These are phyloP conservation scores for Penicillium thymicola DNA, from an alignment of 2,329 filamentous ascomycete genomes.

Conservation along the genomic window DNA sequence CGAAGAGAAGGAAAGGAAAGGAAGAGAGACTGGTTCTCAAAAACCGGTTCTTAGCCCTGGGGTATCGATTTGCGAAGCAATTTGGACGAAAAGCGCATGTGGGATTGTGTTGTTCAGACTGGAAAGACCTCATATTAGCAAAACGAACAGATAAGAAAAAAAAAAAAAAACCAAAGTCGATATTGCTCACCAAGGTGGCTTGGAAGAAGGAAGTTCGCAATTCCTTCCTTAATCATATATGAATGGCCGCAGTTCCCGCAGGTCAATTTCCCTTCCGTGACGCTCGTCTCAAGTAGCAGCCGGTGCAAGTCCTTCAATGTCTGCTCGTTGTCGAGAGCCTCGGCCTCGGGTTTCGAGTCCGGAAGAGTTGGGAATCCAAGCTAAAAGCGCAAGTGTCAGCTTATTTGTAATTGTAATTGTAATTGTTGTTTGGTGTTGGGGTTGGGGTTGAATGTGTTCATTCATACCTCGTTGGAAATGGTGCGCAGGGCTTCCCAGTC, in stretches of 20 bases:
- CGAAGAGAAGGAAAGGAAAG: neutral
- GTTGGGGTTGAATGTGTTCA: neutral
- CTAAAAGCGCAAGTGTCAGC: constrained; percentile 43
- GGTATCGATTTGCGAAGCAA: constrained; percentile 7
- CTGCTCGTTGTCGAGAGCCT: constrained; percentile 64
- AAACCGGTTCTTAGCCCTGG: neutral
- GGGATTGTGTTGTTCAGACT: constrained; percentile 3
- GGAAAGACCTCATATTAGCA: neutral
- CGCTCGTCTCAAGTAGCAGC: constrained; percentile 82
- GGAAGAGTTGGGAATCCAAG: constrained; percentile 75
- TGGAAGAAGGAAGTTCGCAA: constrained; percentile 91
- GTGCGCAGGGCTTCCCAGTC: constrained; percentile 80
- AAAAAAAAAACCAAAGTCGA: neutral
- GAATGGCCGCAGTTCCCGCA: constrained; percentile 91
- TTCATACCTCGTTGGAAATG: constrained; percentile 63
- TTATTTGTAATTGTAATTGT: neutral
- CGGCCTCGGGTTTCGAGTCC: constrained; percentile 59
- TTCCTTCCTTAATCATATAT: constrained; percentile 92
- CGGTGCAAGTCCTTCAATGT: constrained; percentile 74
- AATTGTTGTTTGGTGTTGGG: too few species aligned
- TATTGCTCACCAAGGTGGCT: constrained; percentile 67
- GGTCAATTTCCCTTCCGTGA: constrained; percentile 81
- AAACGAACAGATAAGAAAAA: neutral
- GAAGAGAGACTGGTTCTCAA: neutral
- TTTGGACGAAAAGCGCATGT: neutral